Percentiles rank a stretch among this genome's conserved stretches.
Conservation (phyloP, 768 basidiomycete species). For the Solioccasus polychromus region DNA sequence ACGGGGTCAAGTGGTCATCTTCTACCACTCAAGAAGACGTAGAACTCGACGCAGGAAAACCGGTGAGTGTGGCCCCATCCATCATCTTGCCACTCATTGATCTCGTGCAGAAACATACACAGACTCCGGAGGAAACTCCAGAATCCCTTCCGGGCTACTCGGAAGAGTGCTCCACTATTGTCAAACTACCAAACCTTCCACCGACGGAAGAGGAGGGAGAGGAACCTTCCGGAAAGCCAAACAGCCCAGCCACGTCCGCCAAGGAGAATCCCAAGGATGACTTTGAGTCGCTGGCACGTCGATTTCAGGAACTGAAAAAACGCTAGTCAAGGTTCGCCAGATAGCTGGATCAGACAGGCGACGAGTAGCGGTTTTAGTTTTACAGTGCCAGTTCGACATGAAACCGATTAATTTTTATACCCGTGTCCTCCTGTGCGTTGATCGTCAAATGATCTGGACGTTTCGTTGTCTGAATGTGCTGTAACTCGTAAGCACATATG, state of each 20-base stretch:
- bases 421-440: background rate
- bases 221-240: slow-evolving; percentile 14
- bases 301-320: slow-evolving; percentile 88
- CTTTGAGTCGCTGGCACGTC: slow-evolving; percentile 69
- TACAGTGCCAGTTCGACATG: background rate
- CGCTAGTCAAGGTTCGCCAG: slow-evolving; percentile 39
- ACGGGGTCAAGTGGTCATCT: slow-evolving; percentile 68
- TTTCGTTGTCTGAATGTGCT: slow-evolving; percentile 10
- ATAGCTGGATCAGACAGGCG: background rate
- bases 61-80: slow-evolving; percentile 33
- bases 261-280: slow-evolving; percentile 51
- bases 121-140: slow-evolving; percentile 2
- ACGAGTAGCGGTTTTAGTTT: slow-evolving; percentile 1
- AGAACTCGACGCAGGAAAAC: slow-evolving; percentile 34
- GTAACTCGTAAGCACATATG: background rate
- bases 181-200: slow-evolving; percentile 51
- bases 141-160: slow-evolving; percentile 30
- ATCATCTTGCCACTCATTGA: slow-evolving; percentile 3
- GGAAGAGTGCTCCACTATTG: slow-evolving; percentile 16
- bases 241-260: slow-evolving; percentile 1
- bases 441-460: slow-evolving; percentile 9
- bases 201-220: slow-evolving; percentile 47
- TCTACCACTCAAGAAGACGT: slow-evolving; percentile 26
- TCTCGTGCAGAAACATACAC: slow-evolving; percentile 7
- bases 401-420: slow-evolving; percentile 9